phyloP scores from a whole-genome alignment of 768 basidiomycete genomes.

The Megacollybia marginata region DNA sequence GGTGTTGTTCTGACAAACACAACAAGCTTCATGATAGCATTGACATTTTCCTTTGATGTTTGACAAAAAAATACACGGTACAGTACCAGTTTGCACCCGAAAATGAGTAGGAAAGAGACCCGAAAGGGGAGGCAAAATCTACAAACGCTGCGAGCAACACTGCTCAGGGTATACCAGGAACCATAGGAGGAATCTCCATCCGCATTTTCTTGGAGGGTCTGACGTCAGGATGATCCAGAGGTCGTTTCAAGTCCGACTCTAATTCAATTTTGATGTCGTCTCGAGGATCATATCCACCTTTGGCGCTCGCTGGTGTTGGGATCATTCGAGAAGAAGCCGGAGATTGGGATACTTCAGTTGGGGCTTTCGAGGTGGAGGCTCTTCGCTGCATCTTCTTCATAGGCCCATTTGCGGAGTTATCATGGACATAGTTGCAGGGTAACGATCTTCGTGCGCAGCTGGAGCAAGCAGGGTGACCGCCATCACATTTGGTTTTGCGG shows the following conservation, averaged over 20 bases:
- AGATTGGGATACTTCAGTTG: conserved; percentile 40
- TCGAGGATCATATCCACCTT: conserved; percentile 28
- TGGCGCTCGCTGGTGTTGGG: conserved; percentile 38
- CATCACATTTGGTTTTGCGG: conserved; percentile 86
- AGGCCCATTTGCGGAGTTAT: conserved; percentile 29
- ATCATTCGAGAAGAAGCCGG: conserved; percentile 51
- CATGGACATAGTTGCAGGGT: conserved; percentile 77
- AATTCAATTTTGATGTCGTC: conserved; percentile 35
- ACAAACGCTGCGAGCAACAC: conserved; percentile 7
- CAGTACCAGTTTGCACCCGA: conserved; percentile 10
- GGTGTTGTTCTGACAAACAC: not conserved
- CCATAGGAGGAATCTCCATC: conserved; percentile 43
- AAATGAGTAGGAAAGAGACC: conserved; percentile 8
- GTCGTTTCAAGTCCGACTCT: conserved; percentile 55
- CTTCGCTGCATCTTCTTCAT: conserved; percentile 29
- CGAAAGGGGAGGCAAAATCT: conserved; percentile 7
- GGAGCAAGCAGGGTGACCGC: conserved; percentile 76
- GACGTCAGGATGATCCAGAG: conserved; percentile 45
- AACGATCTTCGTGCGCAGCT: conserved; percentile 75
- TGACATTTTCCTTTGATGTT: not conserved
- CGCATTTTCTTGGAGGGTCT: conserved; percentile 69
- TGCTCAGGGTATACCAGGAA: conserved; percentile 49
- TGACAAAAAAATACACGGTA: not conserved
- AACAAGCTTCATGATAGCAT: too few species aligned
- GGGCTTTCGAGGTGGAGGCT: conserved; percentile 17